phyloP scores from a whole-genome alignment of 768 basidiomycete species.

The Trichaptum fuscoviolaceum region DNA sequence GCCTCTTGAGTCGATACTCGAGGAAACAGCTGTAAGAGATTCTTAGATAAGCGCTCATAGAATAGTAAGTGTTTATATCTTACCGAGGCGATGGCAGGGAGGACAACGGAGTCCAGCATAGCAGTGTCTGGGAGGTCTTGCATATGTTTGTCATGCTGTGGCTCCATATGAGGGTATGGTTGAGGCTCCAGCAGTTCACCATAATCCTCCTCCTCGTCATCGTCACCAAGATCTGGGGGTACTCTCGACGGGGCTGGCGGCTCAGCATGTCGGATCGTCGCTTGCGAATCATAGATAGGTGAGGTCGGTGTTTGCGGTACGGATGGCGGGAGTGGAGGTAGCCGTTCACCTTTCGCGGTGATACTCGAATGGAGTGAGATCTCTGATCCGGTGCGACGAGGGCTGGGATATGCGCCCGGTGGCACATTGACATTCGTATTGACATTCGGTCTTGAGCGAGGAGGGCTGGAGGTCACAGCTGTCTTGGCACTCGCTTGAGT shows the following conservation, averaged over 20 bases:
- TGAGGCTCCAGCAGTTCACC: slow-evolving; percentile 21
- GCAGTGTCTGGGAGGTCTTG: slow-evolving; percentile 66
- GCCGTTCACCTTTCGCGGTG: slow-evolving; percentile 6
- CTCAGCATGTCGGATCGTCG: slow-evolving; percentile 55
- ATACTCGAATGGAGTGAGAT: slow-evolving; percentile 16
- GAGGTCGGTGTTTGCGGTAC: slow-evolving; percentile 25
- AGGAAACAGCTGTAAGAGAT: slow-evolving; percentile 66
- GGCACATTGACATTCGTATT: slow-evolving; percentile 3
- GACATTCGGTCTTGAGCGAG: neutral
- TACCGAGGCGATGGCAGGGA: slow-evolving; percentile 95
- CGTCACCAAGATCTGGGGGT: slow-evolving; percentile 60
- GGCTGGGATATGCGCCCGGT: slow-evolving; percentile 6
- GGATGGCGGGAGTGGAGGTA: slow-evolving; percentile 25
- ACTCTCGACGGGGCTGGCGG: slow-evolving; percentile 33
- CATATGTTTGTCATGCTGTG: slow-evolving; percentile 36
- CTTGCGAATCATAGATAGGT: slow-evolving; percentile 45
- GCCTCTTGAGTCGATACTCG: slow-evolving; percentile 93
- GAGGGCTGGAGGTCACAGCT: slow-evolving; percentile 1
- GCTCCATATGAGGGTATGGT: slow-evolving; percentile 26
- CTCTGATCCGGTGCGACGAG: slow-evolving; percentile 15
- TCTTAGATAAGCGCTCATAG: slow-evolving; percentile 9
- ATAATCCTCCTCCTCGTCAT: slow-evolving; percentile 53
- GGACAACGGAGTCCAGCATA: slow-evolving; percentile 93
- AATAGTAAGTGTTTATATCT: slow-evolving; percentile 24
- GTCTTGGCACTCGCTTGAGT: neutral